These are phyloP conservation scores for Boletus smithii DNA, from an alignment of 1,284 basidiomycete species.

Conservation along the genomic window DNA sequence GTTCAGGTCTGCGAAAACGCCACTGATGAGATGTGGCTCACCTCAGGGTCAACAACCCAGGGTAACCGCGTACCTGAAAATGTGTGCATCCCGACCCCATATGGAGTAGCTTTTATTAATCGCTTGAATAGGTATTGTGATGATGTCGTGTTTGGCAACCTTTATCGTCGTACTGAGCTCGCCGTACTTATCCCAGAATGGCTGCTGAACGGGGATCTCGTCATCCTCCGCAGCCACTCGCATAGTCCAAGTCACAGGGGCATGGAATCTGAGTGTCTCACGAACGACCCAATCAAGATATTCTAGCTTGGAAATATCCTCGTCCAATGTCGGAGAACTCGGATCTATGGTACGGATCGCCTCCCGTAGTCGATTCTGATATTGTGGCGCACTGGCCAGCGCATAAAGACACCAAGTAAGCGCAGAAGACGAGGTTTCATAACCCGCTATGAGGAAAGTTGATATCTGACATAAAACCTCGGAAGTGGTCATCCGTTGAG, in stretches of 20 bases:
- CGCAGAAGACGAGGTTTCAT: slow-evolving; percentile 61
- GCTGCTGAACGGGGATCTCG: slow-evolving; percentile 54
- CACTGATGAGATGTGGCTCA: slow-evolving; percentile 21
- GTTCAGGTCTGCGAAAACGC: slow-evolving; percentile 48
- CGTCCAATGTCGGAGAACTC: slow-evolving; percentile 23
- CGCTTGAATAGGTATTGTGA: slow-evolving; percentile 60
- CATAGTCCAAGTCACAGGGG: slow-evolving; percentile 65
- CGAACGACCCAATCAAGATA: slow-evolving; percentile 51
- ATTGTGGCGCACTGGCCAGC: slow-evolving; percentile 50
- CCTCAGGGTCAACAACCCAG: slow-evolving; percentile 19
- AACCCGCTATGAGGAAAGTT: slow-evolving; percentile 70
- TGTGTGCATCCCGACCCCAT: slow-evolving; percentile 68
- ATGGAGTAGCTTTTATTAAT: slow-evolving; percentile 58
- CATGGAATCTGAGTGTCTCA: slow-evolving; percentile 63
- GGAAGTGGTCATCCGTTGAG: slow-evolving; percentile 56
- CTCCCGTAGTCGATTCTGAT: slow-evolving; percentile 56
- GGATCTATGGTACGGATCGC: slow-evolving; percentile 38
- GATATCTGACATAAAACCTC: slow-evolving; percentile 76
- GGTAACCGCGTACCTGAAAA: slow-evolving; percentile 49
- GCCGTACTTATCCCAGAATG: slow-evolving; percentile 34
- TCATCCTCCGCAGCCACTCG: slow-evolving; percentile 54
- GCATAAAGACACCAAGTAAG: slow-evolving; percentile 73
- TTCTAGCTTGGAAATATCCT: slow-evolving; percentile 26
- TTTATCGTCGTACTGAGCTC: slow-evolving; percentile 34
- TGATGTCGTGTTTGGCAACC: slow-evolving; percentile 54